A percentile compares a stretch with the other conserved stretches of the same genome.
phyloP scores from a whole-genome alignment of 2,329 filamentous ascomycete species.

The Xylariales sp. region DNA sequence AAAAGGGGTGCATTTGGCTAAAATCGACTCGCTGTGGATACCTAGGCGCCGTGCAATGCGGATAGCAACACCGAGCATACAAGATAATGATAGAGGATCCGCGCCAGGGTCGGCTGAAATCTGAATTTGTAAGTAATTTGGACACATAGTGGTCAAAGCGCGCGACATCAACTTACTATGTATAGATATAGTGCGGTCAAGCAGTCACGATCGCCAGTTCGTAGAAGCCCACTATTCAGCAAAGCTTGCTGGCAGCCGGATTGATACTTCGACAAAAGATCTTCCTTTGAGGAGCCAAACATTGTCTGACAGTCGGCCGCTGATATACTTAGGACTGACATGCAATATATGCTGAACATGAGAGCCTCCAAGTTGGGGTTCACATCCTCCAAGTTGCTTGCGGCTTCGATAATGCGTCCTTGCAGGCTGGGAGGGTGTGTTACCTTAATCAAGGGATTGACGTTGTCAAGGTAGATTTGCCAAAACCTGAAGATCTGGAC shows the following conservation, averaged over 20 bases:
- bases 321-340: slow-evolving; percentile 36
- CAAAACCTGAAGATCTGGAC: slow-evolving; percentile 46
- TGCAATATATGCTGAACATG: slow-evolving; percentile 49
- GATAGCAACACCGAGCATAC: slow-evolving; percentile 47
- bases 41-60: slow-evolving; percentile 55
- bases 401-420: slow-evolving; percentile 44
- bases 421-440: slow-evolving; percentile 53
- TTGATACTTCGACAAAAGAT: slow-evolving; percentile 39
- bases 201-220: slow-evolving; percentile 44
- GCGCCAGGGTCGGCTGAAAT: slow-evolving; percentile 38
- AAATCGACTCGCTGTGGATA: slow-evolving; percentile 42
- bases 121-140: slow-evolving; percentile 27
- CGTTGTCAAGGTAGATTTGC: slow-evolving; percentile 55
- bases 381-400: slow-evolving; percentile 34
- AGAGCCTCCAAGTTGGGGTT: slow-evolving; percentile 44
- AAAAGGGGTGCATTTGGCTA: slow-evolving; percentile 25
- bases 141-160: neutral
- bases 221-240: slow-evolving; percentile 44
- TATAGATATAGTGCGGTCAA: slow-evolving; percentile 55
- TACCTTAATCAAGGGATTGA: slow-evolving; percentile 55
- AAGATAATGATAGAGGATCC: slow-evolving; percentile 46
- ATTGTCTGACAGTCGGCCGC: slow-evolving; percentile 36
- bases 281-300: slow-evolving; percentile 35
- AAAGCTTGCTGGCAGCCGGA: slow-evolving; percentile 50
- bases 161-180: slow-evolving; percentile 35